phyloP scores from a whole-genome alignment of 192 early-diverging fungal genomes.

The Backusella liffmaniae region DNA sequence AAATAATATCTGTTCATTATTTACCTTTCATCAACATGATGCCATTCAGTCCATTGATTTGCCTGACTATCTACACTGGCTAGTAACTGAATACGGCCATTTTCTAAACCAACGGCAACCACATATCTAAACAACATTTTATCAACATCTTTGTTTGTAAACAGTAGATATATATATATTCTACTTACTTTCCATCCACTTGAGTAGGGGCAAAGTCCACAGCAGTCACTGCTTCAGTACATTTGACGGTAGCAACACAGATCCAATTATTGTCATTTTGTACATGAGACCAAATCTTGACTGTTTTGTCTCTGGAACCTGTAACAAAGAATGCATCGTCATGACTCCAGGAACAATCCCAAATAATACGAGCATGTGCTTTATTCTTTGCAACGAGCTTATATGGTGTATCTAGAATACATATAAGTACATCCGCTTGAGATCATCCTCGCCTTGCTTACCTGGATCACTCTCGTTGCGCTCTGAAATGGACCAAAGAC shows the following conservation, averaged over 20 bases:
- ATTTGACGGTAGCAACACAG: constrained; percentile 63
- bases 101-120: constrained; percentile 82
- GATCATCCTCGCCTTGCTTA: constrained; percentile 6
- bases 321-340: constrained; percentile 86
- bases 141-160: not conserved
- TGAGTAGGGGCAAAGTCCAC: constrained; percentile 69
- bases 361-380: constrained; percentile 92
- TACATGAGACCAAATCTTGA: constrained; percentile 70
- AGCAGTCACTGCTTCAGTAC: constrained; percentile 81
- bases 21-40: constrained; percentile 43
- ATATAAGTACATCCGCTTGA: not conserved
- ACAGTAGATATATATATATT: not conserved
- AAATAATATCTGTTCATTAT: not conserved
- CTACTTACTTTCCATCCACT: constrained; percentile 35
- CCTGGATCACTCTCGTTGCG: constrained; percentile 38
- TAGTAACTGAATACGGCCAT: constrained; percentile 69
- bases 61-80: constrained; percentile 18
- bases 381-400: constrained; percentile 58
- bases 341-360: constrained; percentile 83
- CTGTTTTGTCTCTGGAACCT: constrained; percentile 88
- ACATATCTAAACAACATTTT: constrained; percentile 51
- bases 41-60: constrained; percentile 40
- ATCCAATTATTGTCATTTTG: constrained; percentile 31
- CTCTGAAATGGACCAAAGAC: constrained; percentile 83
- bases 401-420: constrained; percentile 47